phyloP scores from a whole-genome alignment of 2,329 filamentous ascomycete species.

The Domatiomyces globalis region DNA sequence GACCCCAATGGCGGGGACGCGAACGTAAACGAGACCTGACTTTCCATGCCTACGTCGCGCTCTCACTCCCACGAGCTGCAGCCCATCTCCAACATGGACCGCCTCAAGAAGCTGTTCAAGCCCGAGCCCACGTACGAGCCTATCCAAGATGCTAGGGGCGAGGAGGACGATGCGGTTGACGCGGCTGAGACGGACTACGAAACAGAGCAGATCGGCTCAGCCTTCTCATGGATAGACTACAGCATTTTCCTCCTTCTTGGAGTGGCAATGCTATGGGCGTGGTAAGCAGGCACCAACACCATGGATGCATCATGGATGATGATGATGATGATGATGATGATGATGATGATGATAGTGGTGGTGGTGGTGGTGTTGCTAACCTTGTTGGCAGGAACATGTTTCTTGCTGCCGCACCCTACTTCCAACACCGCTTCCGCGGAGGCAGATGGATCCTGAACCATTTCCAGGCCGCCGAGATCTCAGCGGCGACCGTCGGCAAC shows the following conservation, averaged over 20 bases:
- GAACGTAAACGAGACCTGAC: neutral
- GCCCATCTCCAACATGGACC: slow-evolving; percentile 21
- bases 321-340: slow-evolving; percentile 1
- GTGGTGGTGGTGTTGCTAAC: neutral
- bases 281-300: slow-evolving; percentile 41
- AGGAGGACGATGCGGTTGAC: slow-evolving; percentile 10
- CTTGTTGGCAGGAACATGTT: slow-evolving; percentile 74
- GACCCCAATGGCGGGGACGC: neutral
- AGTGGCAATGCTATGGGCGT: slow-evolving; percentile 93
- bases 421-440: slow-evolving; percentile 62
- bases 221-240: slow-evolving; percentile 79
- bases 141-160: slow-evolving; percentile 10
- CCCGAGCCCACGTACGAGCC: slow-evolving; percentile 22
- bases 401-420: slow-evolving; percentile 85
- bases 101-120: slow-evolving; percentile 23
- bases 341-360: neutral
- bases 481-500: slow-evolving; percentile 74
- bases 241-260: slow-evolving; percentile 71
- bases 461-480: slow-evolving; percentile 82
- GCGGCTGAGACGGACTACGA: slow-evolving; percentile 5
- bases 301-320: neutral
- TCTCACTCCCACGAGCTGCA: slow-evolving; percentile 9
- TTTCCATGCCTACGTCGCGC: neutral
- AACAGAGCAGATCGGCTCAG: slow-evolving; percentile 5
- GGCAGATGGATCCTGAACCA: slow-evolving; percentile 59